Base-by-base conservation (phyloP, 2,329 filamentous ascomycete species). In the Plectosphaerella sp. region DNA sequence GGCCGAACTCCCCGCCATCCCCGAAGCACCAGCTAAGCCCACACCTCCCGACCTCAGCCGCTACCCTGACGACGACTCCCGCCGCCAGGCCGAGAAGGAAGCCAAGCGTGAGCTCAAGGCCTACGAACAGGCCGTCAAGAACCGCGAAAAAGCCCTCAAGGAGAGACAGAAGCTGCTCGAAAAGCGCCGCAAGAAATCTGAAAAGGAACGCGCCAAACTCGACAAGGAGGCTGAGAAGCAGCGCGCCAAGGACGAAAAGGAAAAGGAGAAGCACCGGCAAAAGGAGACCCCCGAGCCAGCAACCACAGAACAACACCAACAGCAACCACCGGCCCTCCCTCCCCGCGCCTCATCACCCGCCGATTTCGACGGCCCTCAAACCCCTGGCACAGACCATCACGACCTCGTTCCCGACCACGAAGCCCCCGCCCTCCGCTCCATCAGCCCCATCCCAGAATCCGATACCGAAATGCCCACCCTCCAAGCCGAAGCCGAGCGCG, bases 61-160 rank as follows among this genome's bases (percentile, higher is more conserved):
- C 46, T 85, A 82, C 62, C 70, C 77, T 2, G 83, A 89, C 66
- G 86, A 86, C 61, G 79, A 83, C 7, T 73, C 81, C 25, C 80
- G 83, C 9, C 89, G 88, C 60, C 76, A 83, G 41, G 86, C 84
- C 2, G 84, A 89, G 60, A 88, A 86, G 52, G 86, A 90, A 60
- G 76, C 83, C 51, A 80, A 82, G 49, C 77, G 79, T 12, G 73
- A 75, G 1, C 72, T 83, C 33, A 89, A 89, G 62, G 74, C 75
- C 9, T 87, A 90, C 63, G 79, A 87, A 25, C 77, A 82, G 61
- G 80, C 83, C 11, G 67, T 88, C 54, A 89, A 88, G 66, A 78
- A 84, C 54, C 83, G 83, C 36, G 79, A 84, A 39, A 87, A 80
- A 59, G 78, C 80, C 10, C 73, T 90, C 47, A 79, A 78, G 47